Evolutionary conservation across 106 monocot genomes (phyloP).

Genomic region (Dendrobium chrysotoxum): DNA sequence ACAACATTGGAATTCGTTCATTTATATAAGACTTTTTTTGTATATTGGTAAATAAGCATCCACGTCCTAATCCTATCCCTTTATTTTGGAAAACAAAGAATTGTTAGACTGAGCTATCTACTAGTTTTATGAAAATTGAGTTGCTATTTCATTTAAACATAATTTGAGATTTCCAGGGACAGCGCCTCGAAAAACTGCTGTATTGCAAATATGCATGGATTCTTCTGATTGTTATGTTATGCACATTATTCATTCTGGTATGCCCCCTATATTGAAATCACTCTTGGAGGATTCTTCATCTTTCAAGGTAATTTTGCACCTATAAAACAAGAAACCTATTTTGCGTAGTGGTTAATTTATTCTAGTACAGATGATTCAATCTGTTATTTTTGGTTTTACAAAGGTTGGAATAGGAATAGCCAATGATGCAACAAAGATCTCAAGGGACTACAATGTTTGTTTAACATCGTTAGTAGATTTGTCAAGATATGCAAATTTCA

Average conservation of each 20-base stretch:
- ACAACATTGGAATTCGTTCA: background rate
- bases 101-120: background rate
- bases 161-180: slow-evolving; percentile 42
- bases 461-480: slow-evolving; percentile 63
- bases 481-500: slow-evolving; percentile 71
- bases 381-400: slow-evolving; percentile 8
- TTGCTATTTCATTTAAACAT: background rate
- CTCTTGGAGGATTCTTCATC: slow-evolving; percentile 62
- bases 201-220: slow-evolving; percentile 87
- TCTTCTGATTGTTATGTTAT: slow-evolving; percentile 61
- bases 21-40: background rate
- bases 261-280: slow-evolving; percentile 55
- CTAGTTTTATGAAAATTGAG: background rate
- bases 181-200: slow-evolving; percentile 63
- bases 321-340: background rate
- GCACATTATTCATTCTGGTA: slow-evolving; percentile 83
- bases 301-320: slow-evolving; percentile 47
- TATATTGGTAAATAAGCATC: background rate
- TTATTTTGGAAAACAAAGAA: background rate
- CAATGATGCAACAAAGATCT: slow-evolving; percentile 70
- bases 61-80: background rate
- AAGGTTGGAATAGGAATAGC: slow-evolving; percentile 80
- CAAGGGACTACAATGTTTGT: slow-evolving; percentile 57
- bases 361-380: background rate
- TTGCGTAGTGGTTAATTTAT: background rate